These are phyloP conservation scores for Exophiala oligosperma DNA, from an alignment of 2,329 filamentous ascomycete genomes.

Conservation along the genomic window DNA sequence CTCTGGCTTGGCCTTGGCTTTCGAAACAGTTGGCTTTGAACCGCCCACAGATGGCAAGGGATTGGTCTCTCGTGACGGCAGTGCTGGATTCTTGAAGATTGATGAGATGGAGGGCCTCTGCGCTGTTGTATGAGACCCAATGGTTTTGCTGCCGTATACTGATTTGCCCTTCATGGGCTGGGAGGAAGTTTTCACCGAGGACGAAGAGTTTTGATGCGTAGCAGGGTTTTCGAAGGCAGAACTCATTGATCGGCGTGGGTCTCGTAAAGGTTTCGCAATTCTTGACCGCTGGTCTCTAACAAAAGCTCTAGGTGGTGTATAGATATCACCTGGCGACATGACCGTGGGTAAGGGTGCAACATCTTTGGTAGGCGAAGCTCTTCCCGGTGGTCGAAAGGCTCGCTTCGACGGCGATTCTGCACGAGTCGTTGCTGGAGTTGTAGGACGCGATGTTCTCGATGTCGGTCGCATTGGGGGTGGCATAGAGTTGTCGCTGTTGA, in stretches of 20 bases:
- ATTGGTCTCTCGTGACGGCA: not conserved
- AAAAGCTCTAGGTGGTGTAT: slow-evolving; percentile 27
- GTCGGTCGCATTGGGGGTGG: slow-evolving; percentile 64
- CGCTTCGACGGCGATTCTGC: slow-evolving; percentile 23
- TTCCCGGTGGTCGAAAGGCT: slow-evolving; percentile 26
- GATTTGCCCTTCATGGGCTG: slow-evolving; percentile 14
- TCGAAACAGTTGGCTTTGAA: not conserved
- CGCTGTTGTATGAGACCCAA: slow-evolving; percentile 4
- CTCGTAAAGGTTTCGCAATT: slow-evolving; percentile 21
- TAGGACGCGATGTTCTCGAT: slow-evolving; percentile 51
- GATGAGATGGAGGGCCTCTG: slow-evolving; percentile 18
- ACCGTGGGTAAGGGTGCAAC: slow-evolving; percentile 7
- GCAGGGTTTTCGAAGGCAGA: slow-evolving; percentile 7
- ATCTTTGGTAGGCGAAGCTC: slow-evolving; percentile 24
- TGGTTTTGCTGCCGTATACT: slow-evolving; percentile 7
- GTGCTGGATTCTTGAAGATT: slow-evolving; percentile 15
- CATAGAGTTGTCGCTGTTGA: slow-evolving; percentile 62
- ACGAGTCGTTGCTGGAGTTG: slow-evolving; percentile 13
- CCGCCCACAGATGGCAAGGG: not conserved
- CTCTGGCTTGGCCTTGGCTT: not conserved
- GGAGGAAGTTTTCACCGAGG: not conserved
- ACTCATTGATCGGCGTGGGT: slow-evolving; percentile 11
- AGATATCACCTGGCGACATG: slow-evolving; percentile 21
- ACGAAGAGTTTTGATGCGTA: not conserved
- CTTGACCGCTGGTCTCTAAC: slow-evolving; percentile 24